phyloP scores from a whole-genome alignment of 176 grass and related monocot species.

The Rhynchospora tenuis region DNA sequence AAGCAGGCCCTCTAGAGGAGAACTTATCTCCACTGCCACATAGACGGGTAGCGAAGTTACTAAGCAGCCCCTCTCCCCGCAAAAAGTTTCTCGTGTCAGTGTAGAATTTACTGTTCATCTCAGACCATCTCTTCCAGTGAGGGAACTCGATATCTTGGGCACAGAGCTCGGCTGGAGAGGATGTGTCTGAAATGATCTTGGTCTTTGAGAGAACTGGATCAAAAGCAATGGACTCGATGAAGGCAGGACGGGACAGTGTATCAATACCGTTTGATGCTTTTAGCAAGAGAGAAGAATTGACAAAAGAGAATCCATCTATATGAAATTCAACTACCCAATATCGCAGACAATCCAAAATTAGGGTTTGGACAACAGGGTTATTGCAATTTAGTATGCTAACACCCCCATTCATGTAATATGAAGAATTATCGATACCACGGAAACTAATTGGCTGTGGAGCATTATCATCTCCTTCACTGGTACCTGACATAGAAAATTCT shows the following conservation, averaged over 20 bases:
- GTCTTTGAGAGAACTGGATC: conserved; percentile 77
- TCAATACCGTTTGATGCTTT: conserved; percentile 39
- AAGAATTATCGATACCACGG: conserved; percentile 66
- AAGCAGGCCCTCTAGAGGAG: conserved; percentile 67
- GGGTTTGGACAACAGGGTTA: conserved; percentile 49
- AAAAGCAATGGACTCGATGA: conserved; percentile 85
- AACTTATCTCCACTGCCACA: conserved; percentile 90
- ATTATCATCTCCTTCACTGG: conserved; percentile 52
- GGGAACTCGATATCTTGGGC: conserved; percentile 69
- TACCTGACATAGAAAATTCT: conserved; percentile 73
- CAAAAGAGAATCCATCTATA: conserved; percentile 89
- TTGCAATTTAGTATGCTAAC: conserved; percentile 55
- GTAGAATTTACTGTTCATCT: conserved; percentile 68
- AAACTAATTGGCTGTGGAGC: conserved; percentile 53
- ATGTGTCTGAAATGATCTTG: conserved; percentile 88
- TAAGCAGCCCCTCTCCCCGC: conserved; percentile 53
- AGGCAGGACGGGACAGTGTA: conserved; percentile 48
- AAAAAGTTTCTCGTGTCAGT: conserved; percentile 79
- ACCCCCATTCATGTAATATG: conserved; percentile 52
- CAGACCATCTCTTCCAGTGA: conserved; percentile 90
- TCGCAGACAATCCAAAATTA: conserved; percentile 93
- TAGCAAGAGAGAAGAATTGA: conserved; percentile 75
- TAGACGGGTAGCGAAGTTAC: conserved; percentile 69
- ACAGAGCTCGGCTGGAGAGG: conserved; percentile 62
- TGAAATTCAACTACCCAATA: conserved; percentile 92